Evolutionary conservation across 371 early-diverging fungal species (phyloP).

Genomic region (Mucor irregularis): DNA sequence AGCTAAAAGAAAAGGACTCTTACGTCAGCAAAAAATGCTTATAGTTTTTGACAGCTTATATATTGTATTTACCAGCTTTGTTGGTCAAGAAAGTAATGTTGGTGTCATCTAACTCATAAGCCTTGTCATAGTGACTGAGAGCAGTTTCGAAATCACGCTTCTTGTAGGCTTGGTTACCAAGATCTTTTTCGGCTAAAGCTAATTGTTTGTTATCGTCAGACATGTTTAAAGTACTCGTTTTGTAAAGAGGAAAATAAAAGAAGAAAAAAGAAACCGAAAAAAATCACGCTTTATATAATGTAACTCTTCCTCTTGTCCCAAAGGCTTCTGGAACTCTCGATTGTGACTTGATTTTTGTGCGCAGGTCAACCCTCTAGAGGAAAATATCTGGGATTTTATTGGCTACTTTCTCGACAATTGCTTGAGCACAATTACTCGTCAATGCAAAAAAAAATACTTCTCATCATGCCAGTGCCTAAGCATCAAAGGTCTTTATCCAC

Average conservation of each 20-base stretch:
- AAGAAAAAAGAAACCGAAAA: conserved; percentile 8
- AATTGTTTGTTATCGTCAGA: conserved; percentile 69
- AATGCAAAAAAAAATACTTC: too few species aligned
- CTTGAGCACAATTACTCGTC: too few species aligned
- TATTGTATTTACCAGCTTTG: conserved; percentile 66
- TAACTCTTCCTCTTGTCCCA: neutral
- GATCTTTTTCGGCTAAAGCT: conserved; percentile 82
- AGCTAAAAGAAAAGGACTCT: too few species aligned
- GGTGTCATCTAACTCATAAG: conserved; percentile 86
- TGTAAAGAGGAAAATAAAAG: neutral
- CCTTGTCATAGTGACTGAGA: conserved; percentile 85
- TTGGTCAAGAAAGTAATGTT: conserved; percentile 94
- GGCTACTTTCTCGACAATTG: too few species aligned
- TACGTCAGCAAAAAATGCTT: too few species aligned
- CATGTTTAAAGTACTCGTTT: conserved; percentile 26
- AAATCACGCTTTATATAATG: conserved; percentile 7
- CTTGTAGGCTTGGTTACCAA: conserved; percentile 94
- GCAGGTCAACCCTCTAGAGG: too few species aligned
- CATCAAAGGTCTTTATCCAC: too few species aligned
- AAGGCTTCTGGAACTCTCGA: conserved; percentile 31
- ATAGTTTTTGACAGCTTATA: neutral
- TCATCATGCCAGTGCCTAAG: too few species aligned
- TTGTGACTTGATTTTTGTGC: conserved; percentile 24
- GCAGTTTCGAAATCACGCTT: conserved; percentile 91
- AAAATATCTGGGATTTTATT: too few species aligned